Evolutionary conservation across 139 green algal genomes (phyloP), one percentile per base, ranked within the genome.

Genomic region (Microglena sp.): DNA sequence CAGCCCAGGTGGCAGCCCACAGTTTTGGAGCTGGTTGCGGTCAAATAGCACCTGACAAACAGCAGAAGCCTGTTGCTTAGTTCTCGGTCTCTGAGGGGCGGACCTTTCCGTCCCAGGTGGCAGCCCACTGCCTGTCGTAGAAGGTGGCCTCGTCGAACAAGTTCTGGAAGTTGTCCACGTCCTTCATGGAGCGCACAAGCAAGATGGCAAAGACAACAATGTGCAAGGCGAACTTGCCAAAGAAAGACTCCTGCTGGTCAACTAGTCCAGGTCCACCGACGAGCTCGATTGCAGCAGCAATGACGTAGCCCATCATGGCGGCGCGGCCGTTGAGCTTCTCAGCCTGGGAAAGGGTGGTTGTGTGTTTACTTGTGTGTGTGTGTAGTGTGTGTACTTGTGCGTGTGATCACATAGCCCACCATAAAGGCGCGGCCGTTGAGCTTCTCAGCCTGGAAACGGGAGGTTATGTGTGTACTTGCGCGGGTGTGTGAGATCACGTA

Each of bases 321-420:
- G 90, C 90, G n/a, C 90, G 78, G 18, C 90, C 90, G 68, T 97
- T 97, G 0, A 95, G 79, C 83, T 95, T 96, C 80, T 97, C 90
- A 36, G 90, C 90, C 84, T 90, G 74, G 18, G 18, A 26, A n/a
- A n/a, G n/a, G n/a, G n/a, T n/a, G n/a, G n/a, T n/a, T n/a, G n/a
- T n/a, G n/a, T n/a, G n/a, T n/a, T n/a, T n/a, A n/a, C n/a, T n/a
- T n/a, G n/a, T n/a, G n/a, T n/a, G n/a, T n/a, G n/a, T n/a, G n/a
- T n/a, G n/a, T n/a, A n/a, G n/a, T n/a, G n/a, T n/a, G n/a, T n/a
- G n/a, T n/a, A n/a, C n/a, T n/a, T n/a, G n/a, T n/a, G n/a, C n/a
- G n/a, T n/a, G n/a, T n/a, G n/a, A n/a, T n/a, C n/a, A n/a, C n/a
- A n/a, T n/a, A n/a, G n/a, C 89, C 90, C 53, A 97, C 66, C 90